phyloP scores from a whole-genome alignment of 2,329 filamentous ascomycete genomes.

The Albophoma yamanashiensis region DNA sequence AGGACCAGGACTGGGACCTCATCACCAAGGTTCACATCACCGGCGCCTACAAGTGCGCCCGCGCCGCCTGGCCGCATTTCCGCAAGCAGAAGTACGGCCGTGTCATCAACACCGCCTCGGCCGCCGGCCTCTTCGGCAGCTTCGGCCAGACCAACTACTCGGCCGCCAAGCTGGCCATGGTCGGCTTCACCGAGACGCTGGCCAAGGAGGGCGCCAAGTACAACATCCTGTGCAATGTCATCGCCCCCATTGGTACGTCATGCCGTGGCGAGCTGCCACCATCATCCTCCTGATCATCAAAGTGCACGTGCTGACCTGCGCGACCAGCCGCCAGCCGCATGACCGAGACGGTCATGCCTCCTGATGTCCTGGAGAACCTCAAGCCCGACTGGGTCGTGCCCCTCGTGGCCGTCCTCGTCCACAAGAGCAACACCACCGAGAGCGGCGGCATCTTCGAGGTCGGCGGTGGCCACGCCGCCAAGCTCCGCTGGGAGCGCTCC shows the following conservation, averaged over 20 bases:
- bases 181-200: conserved; percentile 95
- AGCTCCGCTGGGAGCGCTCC: conserved; percentile 90
- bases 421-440: conserved; percentile 74
- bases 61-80: conserved; percentile 94
- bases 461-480: conserved; percentile 84
- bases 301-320: neutral
- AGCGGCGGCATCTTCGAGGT: conserved; percentile 88
- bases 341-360: conserved; percentile 91
- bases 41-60: conserved; percentile 90
- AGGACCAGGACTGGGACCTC: conserved; percentile 92
- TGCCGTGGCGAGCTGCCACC: neutral
- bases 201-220: conserved; percentile 97
- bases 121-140: conserved; percentile 87
- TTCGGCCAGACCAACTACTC: conserved; percentile 98
- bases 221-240: conserved; percentile 91
- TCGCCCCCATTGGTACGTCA: conserved; percentile 64
- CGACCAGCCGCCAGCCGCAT: conserved; percentile 73
- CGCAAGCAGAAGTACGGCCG: conserved; percentile 97
- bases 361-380: conserved; percentile 75
- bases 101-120: conserved; percentile 94
- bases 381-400: conserved; percentile 95
- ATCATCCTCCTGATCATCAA: too few relatives aligned
- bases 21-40: conserved; percentile 87
- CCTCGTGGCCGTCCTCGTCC: conserved; percentile 76
- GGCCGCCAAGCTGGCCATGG: conserved; percentile 87